Conservation (phyloP, 2,329 filamentous ascomycete species). For the Alternaria gaisen region DNA sequence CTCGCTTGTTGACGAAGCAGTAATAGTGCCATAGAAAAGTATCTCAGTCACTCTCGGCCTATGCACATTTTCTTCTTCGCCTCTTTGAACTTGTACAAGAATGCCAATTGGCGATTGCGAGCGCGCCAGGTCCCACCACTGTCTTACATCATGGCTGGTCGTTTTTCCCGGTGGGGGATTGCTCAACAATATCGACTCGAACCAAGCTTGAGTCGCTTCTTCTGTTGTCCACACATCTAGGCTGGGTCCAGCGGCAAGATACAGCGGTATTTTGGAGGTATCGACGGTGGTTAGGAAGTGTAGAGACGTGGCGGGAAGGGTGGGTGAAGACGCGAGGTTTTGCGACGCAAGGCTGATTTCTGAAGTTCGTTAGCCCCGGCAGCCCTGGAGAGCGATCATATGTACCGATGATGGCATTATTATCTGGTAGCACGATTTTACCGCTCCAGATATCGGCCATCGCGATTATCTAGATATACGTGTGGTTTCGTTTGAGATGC, state of each 20-base stretch:
- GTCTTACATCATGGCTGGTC: constrained; percentile 9
- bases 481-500: constrained; percentile 1
- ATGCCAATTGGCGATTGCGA: constrained; percentile 54
- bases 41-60: constrained; percentile 53
- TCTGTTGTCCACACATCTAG: constrained; percentile 51
- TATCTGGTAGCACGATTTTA: constrained; percentile 42
- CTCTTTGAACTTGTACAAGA: constrained; percentile 42
- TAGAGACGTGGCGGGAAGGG: constrained; percentile 28
- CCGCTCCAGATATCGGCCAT: constrained; percentile 50
- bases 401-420: constrained; percentile 36
- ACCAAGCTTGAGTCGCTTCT: constrained; percentile 51
- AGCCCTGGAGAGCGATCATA: too few relatives aligned
- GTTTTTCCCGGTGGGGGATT: constrained; percentile 16
- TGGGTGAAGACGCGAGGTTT: constrained; percentile 25
- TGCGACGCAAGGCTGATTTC: constrained; percentile 42
- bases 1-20: constrained; percentile 19
- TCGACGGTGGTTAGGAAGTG: constrained; percentile 54
- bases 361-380: constrained; percentile 15
- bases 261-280: constrained; percentile 51
- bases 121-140: constrained; percentile 51
- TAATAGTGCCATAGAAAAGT: constrained; percentile 55
- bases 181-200: constrained; percentile 48
- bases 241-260: constrained; percentile 50
- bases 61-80: not conserved
- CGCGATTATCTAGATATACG: constrained; percentile 2